Conservation (phyloP, 2,329 filamentous ascomycete species). For the Helminthosporium solani region DNA sequence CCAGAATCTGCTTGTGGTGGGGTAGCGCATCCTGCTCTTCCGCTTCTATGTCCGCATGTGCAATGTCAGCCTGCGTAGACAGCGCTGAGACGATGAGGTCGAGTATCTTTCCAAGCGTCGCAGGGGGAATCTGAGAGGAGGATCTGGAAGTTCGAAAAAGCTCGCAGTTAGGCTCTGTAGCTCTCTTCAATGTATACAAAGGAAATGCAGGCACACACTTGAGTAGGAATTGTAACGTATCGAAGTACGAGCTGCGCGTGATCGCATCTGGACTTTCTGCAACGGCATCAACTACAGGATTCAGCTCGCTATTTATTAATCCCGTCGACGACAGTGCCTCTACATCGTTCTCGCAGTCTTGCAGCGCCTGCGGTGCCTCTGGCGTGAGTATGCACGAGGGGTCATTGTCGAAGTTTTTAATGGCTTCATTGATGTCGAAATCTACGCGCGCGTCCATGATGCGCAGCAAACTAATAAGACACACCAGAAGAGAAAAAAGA, state of each 20-base stretch:
- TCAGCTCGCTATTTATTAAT: conserved; percentile 80
- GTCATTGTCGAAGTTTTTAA: conserved; percentile 96
- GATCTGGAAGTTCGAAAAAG: conserved; percentile 70
- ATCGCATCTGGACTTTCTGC: conserved; percentile 91
- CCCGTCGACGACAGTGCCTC: conserved; percentile 72
- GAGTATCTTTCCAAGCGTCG: conserved; percentile 87
- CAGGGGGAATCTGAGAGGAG: conserved; percentile 73
- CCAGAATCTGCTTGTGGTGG: conserved; percentile 87
- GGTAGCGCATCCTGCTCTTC: conserved; percentile 79
- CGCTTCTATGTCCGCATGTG: conserved; percentile 81
- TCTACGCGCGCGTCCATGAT: conserved; percentile 67
- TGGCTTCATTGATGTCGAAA: conserved; percentile 95
- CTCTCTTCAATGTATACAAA: conserved; percentile 29
- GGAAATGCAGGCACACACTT: conserved; percentile 76
- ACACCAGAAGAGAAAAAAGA: conserved; percentile 13
- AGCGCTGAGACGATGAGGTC: conserved; percentile 85
- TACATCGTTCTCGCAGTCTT: conserved; percentile 91
- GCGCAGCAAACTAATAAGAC: conserved; percentile 34
- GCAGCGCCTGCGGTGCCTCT: conserved; percentile 78
- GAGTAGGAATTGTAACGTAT: conserved; percentile 91
- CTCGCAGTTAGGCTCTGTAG: conserved; percentile 59
- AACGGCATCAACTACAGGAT: conserved; percentile 88
- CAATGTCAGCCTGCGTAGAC: conserved; percentile 79
- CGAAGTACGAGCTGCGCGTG: conserved; percentile 74
- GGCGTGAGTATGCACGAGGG: conserved; percentile 78